Base-by-base conservation (phyloP, 2,329 filamentous ascomycete genomes). In the Fusarium sp. region DNA sequence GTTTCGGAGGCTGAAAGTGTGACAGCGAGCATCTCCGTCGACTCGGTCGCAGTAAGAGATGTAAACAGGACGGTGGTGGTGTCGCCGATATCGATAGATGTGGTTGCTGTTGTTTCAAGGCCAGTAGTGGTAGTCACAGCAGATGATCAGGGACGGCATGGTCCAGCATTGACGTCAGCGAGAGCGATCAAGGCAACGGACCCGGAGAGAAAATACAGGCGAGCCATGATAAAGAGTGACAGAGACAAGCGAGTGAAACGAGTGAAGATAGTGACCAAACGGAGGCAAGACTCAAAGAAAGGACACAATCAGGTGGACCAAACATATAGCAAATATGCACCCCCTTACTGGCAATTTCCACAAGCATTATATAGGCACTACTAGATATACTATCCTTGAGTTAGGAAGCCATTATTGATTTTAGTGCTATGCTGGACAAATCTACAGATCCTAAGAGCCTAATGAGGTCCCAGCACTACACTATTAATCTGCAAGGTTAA, bases 61-160 rank as follows among this genome's bases (percentile, higher is more conserved):
- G 44, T 33, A 9, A 25, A 8, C 1, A 9, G 3, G 13, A 32
- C 19, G 4, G 45, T 33, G 8, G 45, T 14, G 19, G 44, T 46
- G 7, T n/a, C 5, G 5, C 20, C 7, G 2, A 1, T 2, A 19
- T 30, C 6, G 2, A 7, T 19, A 22, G n/a, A 20, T 9, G 19
- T 32, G 44, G 17, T 33, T 3, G 25, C 20, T n/a, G 14, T 17
- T 20, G 27, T 20, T 19, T 20, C 44, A 4, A 33, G 19, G 14
- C 7, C 13, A 7, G 43, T 25, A 14, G 14, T 4, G 6, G 23
- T 23, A 14, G 27, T 3, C 2, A 15, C 14, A 9, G 7, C 8
- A 10, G 19, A 22, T 17, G 45, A 32, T 5, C 9, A 33, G 10
- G 45, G 45, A 22, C 45, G 45, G 13, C 27, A 33, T 11, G 14